These are phyloP conservation scores for Pythium brachiatum DNA, from an alignment of 352 stramenopile species.

Conservation along the genomic window DNA sequence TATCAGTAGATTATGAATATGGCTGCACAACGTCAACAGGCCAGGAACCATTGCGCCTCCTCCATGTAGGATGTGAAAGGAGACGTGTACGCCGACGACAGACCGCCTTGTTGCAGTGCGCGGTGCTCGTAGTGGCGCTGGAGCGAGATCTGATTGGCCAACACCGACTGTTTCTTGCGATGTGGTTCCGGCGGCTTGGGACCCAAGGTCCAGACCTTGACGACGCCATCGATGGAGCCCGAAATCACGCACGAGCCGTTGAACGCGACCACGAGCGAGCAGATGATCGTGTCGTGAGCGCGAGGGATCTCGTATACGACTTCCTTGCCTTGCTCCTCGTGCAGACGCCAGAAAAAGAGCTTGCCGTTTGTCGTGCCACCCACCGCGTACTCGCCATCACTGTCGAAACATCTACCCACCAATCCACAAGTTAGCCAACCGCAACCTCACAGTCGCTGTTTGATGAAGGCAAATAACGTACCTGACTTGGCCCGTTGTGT, in stretches of 20 bases:
- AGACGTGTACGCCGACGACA: conserved; percentile 13
- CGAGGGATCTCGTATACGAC: conserved; percentile 60
- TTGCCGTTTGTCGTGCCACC: conserved; percentile 60
- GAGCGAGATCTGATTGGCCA: conserved; percentile 9
- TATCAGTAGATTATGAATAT: conserved; percentile 10
- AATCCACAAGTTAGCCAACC: no score
- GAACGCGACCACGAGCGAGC: conserved; percentile 48
- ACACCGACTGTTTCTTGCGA: conserved; percentile 10
- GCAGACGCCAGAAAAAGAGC: conserved; percentile 70
- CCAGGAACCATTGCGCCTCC: conserved; percentile 16
- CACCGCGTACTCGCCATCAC: conserved; percentile 66
- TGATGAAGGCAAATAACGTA: conserved; percentile 4
- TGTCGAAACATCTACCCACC: conserved; percentile 53
- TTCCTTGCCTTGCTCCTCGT: conserved; percentile 36
- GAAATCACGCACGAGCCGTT: conserved; percentile 61
- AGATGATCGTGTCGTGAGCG: conserved; percentile 64
- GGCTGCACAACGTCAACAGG: conserved; percentile 8
- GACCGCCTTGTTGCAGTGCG: background rate
- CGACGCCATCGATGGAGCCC: conserved; percentile 51
- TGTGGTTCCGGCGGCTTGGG: conserved; percentile 5
- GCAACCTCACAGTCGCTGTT: background rate
- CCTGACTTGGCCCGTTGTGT: conserved; percentile 50
- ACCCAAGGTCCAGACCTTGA: conserved; percentile 57
- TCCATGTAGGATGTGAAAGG: conserved; percentile 15
- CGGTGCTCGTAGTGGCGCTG: conserved; percentile 8